Base-by-base conservation (phyloP, 495 filamentous ascomycete species). In the Penicillium soppii region DNA sequence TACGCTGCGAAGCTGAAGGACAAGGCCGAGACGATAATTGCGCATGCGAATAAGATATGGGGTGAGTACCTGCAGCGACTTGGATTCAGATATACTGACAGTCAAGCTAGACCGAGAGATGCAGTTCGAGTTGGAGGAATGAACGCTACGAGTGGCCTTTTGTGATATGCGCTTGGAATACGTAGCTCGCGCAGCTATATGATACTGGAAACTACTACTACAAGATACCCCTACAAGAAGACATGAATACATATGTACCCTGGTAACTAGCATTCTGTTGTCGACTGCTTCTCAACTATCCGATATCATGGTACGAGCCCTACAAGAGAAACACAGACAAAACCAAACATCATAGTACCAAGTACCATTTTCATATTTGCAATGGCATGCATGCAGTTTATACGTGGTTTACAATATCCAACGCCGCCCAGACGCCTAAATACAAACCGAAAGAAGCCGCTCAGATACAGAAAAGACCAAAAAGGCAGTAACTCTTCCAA, bases 1-100 rank as follows among this genome's bases (percentile, higher is more conserved):
- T 86, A 85, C 61, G 71, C 70, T 29, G 78, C 81, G 35, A 89
- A 88, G 59, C 59, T 91, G 23, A 62, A 81, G 22, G 70, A 67
- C 5, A 91, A 87, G 59, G 88, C 87, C 2, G 85, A 82, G 59
- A 69, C 85, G 3, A 89, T 94, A 52, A 69, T 84, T 43, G 72
- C 80, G 21, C 84, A 83, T 35, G 88, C 89, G n/a, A 87, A 80
- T 65, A 79, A 81, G 48, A 66, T 91, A 10, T 90, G 85, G 82
- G 84, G 85, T 88, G 75, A 66, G 42, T 59, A 23, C 19, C 45
- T 27, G 19, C 7, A 30, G 8, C 35, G 0, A 4, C 26, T 2
- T 35, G 40, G 25, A 9, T 12, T 5, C 26, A 16, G 17, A 21
- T 32, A 33, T 43, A 25, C 43, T 63, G 40, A 58, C 46, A 1